These are phyloP conservation scores for Paraglomus brasilianum DNA, from an alignment of 192 early-diverging fungal species.

Conservation along the genomic window DNA sequence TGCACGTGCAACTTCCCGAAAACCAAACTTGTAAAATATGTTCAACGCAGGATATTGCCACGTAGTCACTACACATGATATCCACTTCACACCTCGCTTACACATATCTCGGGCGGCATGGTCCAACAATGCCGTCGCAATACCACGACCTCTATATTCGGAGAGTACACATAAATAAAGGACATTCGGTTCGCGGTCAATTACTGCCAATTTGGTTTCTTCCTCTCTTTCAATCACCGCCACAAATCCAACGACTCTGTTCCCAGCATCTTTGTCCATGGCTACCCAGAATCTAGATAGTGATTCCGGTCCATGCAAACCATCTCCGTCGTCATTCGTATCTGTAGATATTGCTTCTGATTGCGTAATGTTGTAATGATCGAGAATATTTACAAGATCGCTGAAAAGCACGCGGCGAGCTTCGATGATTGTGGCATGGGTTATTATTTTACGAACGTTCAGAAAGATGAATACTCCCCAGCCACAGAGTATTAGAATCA, in stretches of 20 bases:
- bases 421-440: background rate
- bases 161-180: background rate
- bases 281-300: slow-evolving; percentile 19
- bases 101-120: slow-evolving; percentile 3
- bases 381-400: background rate
- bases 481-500: background rate
- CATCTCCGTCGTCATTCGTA: background rate
- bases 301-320: background rate
- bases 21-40: slow-evolving; percentile 13
- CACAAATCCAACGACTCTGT: slow-evolving; percentile 8
- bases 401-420: background rate
- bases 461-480: slow-evolving; percentile 15
- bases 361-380: background rate
- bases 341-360: background rate
- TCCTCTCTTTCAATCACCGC: too few species aligned
- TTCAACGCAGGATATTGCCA: slow-evolving; percentile 10
- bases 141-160: slow-evolving; percentile 7
- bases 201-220: background rate
- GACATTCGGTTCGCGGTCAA: background rate
- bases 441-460: background rate
- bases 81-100: background rate
- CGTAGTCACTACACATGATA: background rate
- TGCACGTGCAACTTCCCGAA: background rate
- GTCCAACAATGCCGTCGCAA: slow-evolving; percentile 7
- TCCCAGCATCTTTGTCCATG: slow-evolving; percentile 13